Base-by-base conservation (phyloP, 306 rosid species). In the Citrullus colocynthis region DNA sequence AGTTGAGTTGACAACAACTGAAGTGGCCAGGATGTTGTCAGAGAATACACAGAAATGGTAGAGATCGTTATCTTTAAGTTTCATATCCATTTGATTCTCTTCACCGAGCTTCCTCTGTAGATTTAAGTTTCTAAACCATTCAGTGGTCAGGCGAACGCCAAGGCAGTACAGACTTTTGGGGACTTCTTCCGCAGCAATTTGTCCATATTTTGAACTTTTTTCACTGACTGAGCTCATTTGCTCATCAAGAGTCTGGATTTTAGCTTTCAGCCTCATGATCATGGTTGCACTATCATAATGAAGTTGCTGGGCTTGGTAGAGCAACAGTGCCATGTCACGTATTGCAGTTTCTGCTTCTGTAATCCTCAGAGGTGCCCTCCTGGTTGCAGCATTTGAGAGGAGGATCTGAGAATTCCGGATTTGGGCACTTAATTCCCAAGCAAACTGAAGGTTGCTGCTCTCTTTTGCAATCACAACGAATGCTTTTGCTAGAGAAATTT, bases 351-450 rank as follows among this genome's bases (percentile, higher is more conserved):
- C 92, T 55, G 90, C 84, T 78, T 90, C 95, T 62, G 80, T 82
- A 45, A 75, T 80, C 34, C 86, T 85, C 78, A 90, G 78, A 75
- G 95, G 95, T 39, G 83, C 81, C 51, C 90, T 84, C 85, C 92
- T 88, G 21, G 90, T 88, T 44, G 92, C 95, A 67, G 95, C 95
- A 80, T 82, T 84, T 67, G 95, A 88, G 75, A 90, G 92, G 54
- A 90, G 90, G 81, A 87, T 81, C 82, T 88, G 89, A 0, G 88
- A 90, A 84, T 86, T 88, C 59, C 91, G 92, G 80, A 90, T 90
- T 81, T 90, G 92, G n/a, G 92, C 95, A 81, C 95, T 90, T 78
- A 90, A 85, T 78, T 90, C 95, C 95, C 95, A 90, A 66, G 95
- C 95, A 84, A 90, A 90, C 80, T 90, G 95, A 65, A 86, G 88